These are phyloP conservation scores for Aspergillus taichungensis DNA, from an alignment of 495 filamentous ascomycete species.

Conservation along the genomic window DNA sequence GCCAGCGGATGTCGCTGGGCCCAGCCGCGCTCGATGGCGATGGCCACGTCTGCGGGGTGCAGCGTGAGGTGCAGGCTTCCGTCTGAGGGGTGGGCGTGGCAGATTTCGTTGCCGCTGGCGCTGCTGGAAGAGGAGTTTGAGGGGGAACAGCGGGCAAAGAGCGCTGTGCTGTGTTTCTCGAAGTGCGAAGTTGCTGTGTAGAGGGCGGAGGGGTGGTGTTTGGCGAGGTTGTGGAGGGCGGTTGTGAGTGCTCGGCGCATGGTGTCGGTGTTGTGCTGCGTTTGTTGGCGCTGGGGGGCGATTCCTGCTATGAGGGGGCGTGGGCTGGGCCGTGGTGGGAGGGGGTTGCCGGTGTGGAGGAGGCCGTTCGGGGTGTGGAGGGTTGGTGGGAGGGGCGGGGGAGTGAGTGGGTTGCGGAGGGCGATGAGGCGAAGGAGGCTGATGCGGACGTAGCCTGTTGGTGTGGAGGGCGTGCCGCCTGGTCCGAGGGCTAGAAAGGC, in stretches of 20 bases:
- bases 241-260: conserved; percentile 44
- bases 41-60: conserved; percentile 65
- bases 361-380: conserved; percentile 37
- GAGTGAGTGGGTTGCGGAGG: conserved; percentile 26
- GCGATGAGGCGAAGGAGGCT: conserved; percentile 46
- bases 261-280: conserved; percentile 47
- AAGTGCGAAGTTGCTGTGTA: conserved; percentile 61
- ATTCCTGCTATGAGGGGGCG: conserved; percentile 64
- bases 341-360: conserved; percentile 23
- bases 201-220: conserved; percentile 39
- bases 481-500: conserved; percentile 71
- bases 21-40: conserved; percentile 69
- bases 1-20: conserved; percentile 74
- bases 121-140: not conserved
- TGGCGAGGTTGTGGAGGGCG: conserved; percentile 42
- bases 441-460: conserved; percentile 63
- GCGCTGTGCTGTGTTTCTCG: conserved; percentile 68
- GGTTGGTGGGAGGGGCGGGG: conserved; percentile 19
- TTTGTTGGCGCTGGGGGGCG: conserved; percentile 68
- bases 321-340: conserved; percentile 51
- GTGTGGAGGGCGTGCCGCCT: conserved; percentile 69
- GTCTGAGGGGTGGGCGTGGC: conserved; percentile 65
- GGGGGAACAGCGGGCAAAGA: conserved; percentile 54
- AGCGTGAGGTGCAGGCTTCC: conserved; percentile 68
- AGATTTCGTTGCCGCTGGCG: conserved; percentile 58